Conservation (phyloP, 257 asterid species). For the Solanum sejunctum region DNA sequence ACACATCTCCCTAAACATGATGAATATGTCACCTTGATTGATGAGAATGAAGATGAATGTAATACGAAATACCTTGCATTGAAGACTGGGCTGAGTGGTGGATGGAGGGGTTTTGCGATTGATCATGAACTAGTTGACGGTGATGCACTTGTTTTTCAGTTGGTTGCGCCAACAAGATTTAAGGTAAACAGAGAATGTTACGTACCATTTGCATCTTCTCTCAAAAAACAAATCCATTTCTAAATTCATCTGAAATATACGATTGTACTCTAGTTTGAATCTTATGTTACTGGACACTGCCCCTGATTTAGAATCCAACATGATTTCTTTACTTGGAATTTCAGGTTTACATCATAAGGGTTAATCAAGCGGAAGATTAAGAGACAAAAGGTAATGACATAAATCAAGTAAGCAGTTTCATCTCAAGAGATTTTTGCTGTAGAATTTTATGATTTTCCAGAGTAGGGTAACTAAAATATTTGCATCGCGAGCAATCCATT, state of each 20-base stretch:
- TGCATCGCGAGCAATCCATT: neutral
- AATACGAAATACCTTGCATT: constrained; percentile 28
- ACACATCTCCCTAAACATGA: constrained; percentile 28
- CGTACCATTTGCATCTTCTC: neutral
- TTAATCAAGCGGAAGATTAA: constrained; percentile 20
- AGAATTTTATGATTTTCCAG: neutral
- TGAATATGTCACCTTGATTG: constrained; percentile 18
- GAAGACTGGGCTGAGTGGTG: constrained; percentile 55
- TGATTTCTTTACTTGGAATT: neutral
- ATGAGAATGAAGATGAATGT: constrained; percentile 32
- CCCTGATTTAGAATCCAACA: neutral
- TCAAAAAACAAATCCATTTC: neutral
- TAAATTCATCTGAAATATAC: neutral
- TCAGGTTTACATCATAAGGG: constrained; percentile 43
- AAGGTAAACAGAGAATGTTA: constrained; percentile 19
- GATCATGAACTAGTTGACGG: constrained; percentile 54
- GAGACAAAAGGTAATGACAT: neutral
- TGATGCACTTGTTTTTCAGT: constrained; percentile 52
- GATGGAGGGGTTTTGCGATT: constrained; percentile 58
- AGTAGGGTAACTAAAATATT: neutral
- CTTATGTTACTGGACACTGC: neutral
- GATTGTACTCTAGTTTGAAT: neutral
- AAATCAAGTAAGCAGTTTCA: neutral
- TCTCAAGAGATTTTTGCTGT: neutral
- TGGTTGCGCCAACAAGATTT: constrained; percentile 28